These are phyloP conservation scores for Colletotrichum chlorophyti DNA, from an alignment of 2,329 filamentous ascomycete genomes.

Conservation along the genomic window DNA sequence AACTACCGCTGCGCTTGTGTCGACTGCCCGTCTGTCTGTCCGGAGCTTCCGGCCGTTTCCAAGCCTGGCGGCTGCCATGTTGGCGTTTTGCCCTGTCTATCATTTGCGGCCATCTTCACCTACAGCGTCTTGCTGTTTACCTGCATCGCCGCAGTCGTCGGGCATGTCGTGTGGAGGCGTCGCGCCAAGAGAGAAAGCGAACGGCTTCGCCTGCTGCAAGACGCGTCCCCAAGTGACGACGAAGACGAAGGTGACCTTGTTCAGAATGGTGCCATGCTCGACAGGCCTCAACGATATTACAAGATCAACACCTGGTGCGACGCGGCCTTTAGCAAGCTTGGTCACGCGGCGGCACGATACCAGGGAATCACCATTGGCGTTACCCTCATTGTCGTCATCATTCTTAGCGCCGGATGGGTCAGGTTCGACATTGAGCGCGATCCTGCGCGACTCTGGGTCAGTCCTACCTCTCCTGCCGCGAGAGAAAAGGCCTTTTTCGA, in stretches of 20 bases:
- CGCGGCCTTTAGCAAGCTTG: constrained; percentile 78
- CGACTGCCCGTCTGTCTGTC: constrained; percentile 88
- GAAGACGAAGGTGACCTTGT: constrained; percentile 92
- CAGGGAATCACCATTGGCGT: constrained; percentile 81
- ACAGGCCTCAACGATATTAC: constrained; percentile 81
- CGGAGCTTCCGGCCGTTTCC: constrained; percentile 78
- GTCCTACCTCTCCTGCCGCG: constrained; percentile 87
- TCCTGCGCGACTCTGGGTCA: constrained; percentile 95
- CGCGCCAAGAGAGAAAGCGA: constrained; percentile 80
- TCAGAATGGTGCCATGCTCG: constrained; percentile 76
- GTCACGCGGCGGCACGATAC: constrained; percentile 81
- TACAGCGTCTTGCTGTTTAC: constrained; percentile 79
- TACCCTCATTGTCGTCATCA: constrained; percentile 75
- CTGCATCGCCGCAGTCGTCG: constrained; percentile 70
- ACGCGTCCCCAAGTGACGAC: constrained; percentile 83
- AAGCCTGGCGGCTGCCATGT: constrained; percentile 78
- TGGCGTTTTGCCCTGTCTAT: constrained; percentile 88
- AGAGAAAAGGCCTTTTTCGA: constrained; percentile 96
- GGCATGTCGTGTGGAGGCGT: constrained; percentile 77
- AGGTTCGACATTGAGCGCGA: constrained; percentile 89
- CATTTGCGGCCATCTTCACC: constrained; percentile 87
- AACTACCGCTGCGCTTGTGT: constrained; percentile 91
- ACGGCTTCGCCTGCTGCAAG: constrained; percentile 84
- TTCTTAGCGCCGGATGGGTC: constrained; percentile 88
- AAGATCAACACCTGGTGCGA: constrained; percentile 85